A percentile compares a stretch with the other conserved stretches of the same genome.
These are phyloP conservation scores for Metschnikowia lachancei DNA, from an alignment of 805 yeast species.

Conservation along the genomic window DNA sequence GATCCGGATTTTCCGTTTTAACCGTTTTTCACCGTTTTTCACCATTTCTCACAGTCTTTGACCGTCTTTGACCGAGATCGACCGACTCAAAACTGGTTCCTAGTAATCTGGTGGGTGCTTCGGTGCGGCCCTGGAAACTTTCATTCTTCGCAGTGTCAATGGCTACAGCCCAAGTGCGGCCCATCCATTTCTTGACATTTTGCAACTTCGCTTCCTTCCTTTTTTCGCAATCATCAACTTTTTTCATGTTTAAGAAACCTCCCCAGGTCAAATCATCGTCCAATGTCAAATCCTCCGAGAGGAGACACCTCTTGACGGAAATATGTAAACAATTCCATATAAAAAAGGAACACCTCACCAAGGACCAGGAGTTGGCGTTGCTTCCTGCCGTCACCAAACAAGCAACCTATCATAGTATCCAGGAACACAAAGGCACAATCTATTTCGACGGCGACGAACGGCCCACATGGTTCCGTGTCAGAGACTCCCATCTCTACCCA, in stretches of 20 bases:
- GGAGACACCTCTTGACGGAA: conserved; percentile 50
- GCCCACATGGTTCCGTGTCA: conserved; percentile 71
- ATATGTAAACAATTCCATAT: conserved; percentile 44
- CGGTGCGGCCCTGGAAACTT: neutral
- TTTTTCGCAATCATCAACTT: conserved; percentile 4
- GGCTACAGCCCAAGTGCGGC: too few species aligned
- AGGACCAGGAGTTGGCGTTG: conserved; percentile 39
- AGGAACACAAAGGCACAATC: conserved; percentile 56
- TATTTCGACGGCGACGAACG: conserved; percentile 60
- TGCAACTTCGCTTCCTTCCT: neutral
- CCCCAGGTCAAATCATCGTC: conserved; percentile 65
- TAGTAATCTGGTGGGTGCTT: too few species aligned
- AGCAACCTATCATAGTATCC: conserved; percentile 55
- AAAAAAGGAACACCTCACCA: conserved; percentile 37
- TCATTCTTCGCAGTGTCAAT: neutral
- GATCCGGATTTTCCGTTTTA: too few species aligned
- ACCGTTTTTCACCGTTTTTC: too few species aligned
- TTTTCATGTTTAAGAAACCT: conserved; percentile 25
- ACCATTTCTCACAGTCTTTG: too few species aligned
- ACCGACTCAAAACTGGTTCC: too few species aligned
- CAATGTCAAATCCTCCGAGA: conserved; percentile 78
- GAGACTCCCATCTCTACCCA: conserved; percentile 60
- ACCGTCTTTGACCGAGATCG: too few species aligned
- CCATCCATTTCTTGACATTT: too few species aligned
- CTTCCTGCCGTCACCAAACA: conserved; percentile 59